Base-by-base conservation (phyloP, 2,329 filamentous ascomycete genomes). In the Escovopsis sp. region DNA sequence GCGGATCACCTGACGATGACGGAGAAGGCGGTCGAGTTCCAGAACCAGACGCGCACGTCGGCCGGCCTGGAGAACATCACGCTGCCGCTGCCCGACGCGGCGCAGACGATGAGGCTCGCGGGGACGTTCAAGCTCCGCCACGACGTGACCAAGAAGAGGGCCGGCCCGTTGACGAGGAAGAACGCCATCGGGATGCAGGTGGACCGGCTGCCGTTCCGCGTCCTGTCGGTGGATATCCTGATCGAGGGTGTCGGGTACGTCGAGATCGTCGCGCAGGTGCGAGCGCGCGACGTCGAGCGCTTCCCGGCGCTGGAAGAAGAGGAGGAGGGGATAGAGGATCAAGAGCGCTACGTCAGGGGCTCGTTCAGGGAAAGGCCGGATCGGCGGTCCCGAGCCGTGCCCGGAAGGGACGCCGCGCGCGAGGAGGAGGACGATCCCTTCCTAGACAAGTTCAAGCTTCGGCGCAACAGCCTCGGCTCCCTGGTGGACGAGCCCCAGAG, bases 221-320 rank as follows among this genome's bases (percentile, higher is more conserved):
- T 96, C 2, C 70, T 91, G 46, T 77, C 82, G 8, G 73, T 81
- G 0, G 93, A 98, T 56, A 77, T 98, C 23, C 66, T 98, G 12
- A 78, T 98, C 40, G 89, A 96, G 59, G 87, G 91, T 2, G 81
- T 87, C 26, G 91, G 91, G 7, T 98, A 93, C 84, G 73, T 98
- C 3, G 91, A 98, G 61, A 61, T 98, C 35, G 80, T 79, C 1
- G 80, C 80, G 3, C 89, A 98, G 62, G 76, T 93, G 9, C 76
- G 89, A 40, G 74, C 69, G 12, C 72, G 62, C 54, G 65, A 70
- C 45, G 38, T 55, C 23, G 48, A 59, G 33, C 42, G 37, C n/a
- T 47, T 45, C 35, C 36, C 41, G 28, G 8, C 28, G 28, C 28
- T 32, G 8, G 11, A 9, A 1, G 28, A 48, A 39, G 47, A 35